phyloP scores from a whole-genome alignment of 345 rosid species.

The Populus davidiana region DNA sequence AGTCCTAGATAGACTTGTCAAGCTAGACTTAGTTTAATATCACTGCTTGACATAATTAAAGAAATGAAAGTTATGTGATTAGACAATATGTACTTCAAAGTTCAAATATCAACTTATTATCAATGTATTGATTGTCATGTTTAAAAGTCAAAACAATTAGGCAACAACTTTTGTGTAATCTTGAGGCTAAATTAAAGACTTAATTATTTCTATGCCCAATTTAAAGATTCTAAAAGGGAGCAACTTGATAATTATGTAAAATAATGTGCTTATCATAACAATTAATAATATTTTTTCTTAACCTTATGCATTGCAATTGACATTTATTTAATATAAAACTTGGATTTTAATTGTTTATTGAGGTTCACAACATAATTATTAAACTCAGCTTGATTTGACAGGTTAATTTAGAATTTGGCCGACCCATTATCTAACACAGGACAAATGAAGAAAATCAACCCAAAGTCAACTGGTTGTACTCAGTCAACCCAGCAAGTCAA shows the following conservation, averaged over 20 bases:
- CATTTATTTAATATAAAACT: too few species aligned
- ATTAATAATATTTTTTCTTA: background rate
- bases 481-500: too few species aligned
- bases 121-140: background rate
- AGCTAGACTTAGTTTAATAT: too few species aligned
- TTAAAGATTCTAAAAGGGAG: background rate
- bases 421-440: too few species aligned
- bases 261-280: too few species aligned
- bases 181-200: background rate
- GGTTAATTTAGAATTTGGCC: too few species aligned
- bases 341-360: background rate
- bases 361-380: background rate
- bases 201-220: background rate
- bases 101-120: background rate
- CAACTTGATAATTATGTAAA: background rate
- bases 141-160: slow-evolving; percentile 7
- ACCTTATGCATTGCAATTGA: background rate
- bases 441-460: too few species aligned
- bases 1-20: too few species aligned
- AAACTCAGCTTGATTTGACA: too few species aligned
- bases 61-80: background rate
- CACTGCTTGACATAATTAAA: too few species aligned
- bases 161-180: background rate
- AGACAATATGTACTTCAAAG: background rate
- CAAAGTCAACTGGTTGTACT: too few species aligned